Conservation (phyloP, 2,329 filamentous ascomycete species). For the Fusarium sublunatum region DNA sequence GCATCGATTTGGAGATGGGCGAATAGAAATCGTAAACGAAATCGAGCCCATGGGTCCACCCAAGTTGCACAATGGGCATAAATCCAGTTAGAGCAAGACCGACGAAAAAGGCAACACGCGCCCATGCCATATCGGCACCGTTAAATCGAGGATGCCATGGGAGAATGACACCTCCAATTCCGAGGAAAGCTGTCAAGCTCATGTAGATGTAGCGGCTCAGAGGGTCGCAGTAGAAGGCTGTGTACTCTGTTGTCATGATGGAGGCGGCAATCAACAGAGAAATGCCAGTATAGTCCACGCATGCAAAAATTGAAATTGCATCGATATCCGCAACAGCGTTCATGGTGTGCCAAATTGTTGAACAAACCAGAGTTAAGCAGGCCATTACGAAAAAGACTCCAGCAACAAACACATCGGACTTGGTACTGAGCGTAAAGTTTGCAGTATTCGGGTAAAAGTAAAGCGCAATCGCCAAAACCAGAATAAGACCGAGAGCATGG, state of each 20-base stretch:
- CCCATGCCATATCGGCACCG: conserved; percentile 89
- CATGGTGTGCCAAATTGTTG: conserved; percentile 98
- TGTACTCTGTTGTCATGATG: conserved; percentile 98
- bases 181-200: conserved; percentile 80
- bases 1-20: conserved; percentile 83
- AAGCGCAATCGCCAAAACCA: conserved; percentile 89
- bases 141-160: conserved; percentile 98
- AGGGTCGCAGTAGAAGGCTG: conserved; percentile 98
- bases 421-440: conserved; percentile 88
- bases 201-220: conserved; percentile 89
- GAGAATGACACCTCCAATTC: conserved; percentile 87
- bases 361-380: conserved; percentile 94
- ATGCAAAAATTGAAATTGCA: conserved; percentile 93
- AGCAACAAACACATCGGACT: conserved; percentile 88
- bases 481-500: conserved; percentile 86
- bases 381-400: conserved; percentile 97
- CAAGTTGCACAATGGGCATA: conserved; percentile 86
- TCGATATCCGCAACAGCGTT: conserved; percentile 92
- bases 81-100: conserved; percentile 89
- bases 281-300: conserved; percentile 98
- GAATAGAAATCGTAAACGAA: conserved; percentile 93
- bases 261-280: conserved; percentile 93
- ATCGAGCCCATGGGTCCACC: conserved; percentile 77
- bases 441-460: conserved; percentile 93
- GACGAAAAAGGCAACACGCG: conserved; percentile 90